Conservation (phyloP, 208 protist genomes). For the Leishmania amazonensis region DNA sequence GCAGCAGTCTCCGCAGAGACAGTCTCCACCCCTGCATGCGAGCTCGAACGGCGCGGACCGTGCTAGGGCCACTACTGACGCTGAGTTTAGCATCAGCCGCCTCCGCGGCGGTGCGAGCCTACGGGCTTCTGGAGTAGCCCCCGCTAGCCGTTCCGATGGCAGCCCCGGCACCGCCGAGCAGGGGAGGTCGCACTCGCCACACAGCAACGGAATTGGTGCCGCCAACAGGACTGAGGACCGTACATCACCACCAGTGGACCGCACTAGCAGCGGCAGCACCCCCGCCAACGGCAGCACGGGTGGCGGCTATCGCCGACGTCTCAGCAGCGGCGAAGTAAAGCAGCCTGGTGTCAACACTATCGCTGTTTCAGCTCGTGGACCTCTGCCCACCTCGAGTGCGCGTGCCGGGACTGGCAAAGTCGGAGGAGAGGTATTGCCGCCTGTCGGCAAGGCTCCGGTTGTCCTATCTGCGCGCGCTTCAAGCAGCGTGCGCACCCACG, state of each 20-base stretch:
- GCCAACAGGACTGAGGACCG: neutral
- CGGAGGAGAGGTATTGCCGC: conserved; percentile 1
- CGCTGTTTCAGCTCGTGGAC: neutral
- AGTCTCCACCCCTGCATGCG: neutral
- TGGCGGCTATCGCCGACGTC: neutral
- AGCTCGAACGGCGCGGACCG: neutral
- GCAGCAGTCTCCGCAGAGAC: neutral
- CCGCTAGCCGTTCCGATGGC: neutral
- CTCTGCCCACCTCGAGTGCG: neutral
- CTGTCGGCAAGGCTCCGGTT: neutral
- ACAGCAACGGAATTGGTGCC: neutral
- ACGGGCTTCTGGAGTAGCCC: neutral
- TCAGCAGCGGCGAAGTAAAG: neutral
- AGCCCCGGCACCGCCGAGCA: neutral
- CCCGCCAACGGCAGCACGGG: neutral
- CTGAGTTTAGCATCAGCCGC: neutral
- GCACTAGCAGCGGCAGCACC: neutral
- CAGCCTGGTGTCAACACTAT: neutral
- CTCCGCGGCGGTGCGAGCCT: neutral
- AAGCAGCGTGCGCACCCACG: neutral
- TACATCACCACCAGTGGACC: neutral
- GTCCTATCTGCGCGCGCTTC: neutral
- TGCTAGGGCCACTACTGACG: neutral
- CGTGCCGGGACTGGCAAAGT: neutral
- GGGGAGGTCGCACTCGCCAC: neutral